phyloP scores from a whole-genome alignment of 768 basidiomycete species.

The Lactarius hatsudake region DNA sequence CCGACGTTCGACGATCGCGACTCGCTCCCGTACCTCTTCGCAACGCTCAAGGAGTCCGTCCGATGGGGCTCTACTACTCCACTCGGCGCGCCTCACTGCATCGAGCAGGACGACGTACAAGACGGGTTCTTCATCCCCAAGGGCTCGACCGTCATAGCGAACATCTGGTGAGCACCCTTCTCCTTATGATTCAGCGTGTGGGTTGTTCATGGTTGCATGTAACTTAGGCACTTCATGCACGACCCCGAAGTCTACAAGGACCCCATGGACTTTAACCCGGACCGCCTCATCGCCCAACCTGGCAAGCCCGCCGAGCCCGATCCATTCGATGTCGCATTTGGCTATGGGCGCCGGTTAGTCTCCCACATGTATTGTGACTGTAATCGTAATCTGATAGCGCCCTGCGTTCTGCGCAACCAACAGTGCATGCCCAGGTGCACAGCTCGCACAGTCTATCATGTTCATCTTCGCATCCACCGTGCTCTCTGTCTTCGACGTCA shows the following conservation, averaged over 20 bases:
- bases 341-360: conserved; percentile 32
- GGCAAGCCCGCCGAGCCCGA: conserved; percentile 28
- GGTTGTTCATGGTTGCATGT: neutral
- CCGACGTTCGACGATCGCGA: conserved; percentile 28
- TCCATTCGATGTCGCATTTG: conserved; percentile 28
- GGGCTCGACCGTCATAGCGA: conserved; percentile 37
- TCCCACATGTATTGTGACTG: neutral
- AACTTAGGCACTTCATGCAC: conserved; percentile 35
- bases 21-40: conserved; percentile 28
- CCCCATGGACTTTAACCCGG: conserved; percentile 33
- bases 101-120: conserved; percentile 39
- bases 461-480: conserved; percentile 26
- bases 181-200: neutral
- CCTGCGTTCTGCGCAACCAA: no score
- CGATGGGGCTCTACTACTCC: conserved; percentile 30
- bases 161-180: conserved; percentile 33
- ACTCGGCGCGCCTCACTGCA: conserved; percentile 36
- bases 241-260: conserved; percentile 33
- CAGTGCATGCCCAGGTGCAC: conserved; percentile 27
- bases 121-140: conserved; percentile 40
- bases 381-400: neutral
- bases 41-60: conserved; percentile 29
- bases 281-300: conserved; percentile 31
- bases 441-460: conserved; percentile 28
- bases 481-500: conserved; percentile 27